A percentile compares a stretch with the other conserved stretches of the same genome.
Conservation (phyloP, 306 rosid genomes). For the Prosopis cineraria region DNA sequence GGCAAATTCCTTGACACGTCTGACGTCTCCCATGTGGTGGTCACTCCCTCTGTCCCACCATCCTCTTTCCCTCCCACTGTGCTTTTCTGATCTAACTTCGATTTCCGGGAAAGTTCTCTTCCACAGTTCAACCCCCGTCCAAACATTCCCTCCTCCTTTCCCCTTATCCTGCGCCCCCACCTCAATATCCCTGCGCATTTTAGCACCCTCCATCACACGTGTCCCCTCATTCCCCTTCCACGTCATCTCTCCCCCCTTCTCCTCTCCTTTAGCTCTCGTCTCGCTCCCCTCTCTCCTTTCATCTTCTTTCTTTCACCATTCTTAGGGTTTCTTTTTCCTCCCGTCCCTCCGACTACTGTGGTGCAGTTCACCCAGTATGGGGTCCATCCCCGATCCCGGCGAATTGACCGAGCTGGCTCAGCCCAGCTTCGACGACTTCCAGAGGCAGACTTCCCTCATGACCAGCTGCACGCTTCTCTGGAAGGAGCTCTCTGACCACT, state of each 20-base stretch:
- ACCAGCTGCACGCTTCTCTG: conserved; percentile 95
- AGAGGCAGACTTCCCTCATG: conserved; percentile 92
- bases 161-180: conserved; percentile 7
- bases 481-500: conserved; percentile 97
- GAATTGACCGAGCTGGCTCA: conserved; percentile 80
- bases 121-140: conserved; percentile 1
- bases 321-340: conserved; percentile 44
- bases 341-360: conserved; percentile 24
- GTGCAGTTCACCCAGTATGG: conserved; percentile 49
- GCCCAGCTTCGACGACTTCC: conserved; percentile 91
- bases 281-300: neutral
- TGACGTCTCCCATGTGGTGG: conserved; percentile 83
- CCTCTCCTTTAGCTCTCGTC: conserved; percentile 31
- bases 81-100: conserved; percentile 52
- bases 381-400: conserved; percentile 99
- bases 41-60: conserved; percentile 55
- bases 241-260: conserved; percentile 43
- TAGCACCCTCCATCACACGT: conserved; percentile 63
- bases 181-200: conserved; percentile 46
- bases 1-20: conserved; percentile 51
- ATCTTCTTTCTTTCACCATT: conserved; percentile 10
- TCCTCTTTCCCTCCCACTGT: conserved; percentile 1
- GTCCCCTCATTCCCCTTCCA: conserved; percentile 38
- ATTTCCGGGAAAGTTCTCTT: conserved; percentile 64
- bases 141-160: conserved; percentile 32